Evolutionary conservation across 2,329 filamentous ascomycete genomes (phyloP).

Genomic region (Apiospora saccharicola): DNA sequence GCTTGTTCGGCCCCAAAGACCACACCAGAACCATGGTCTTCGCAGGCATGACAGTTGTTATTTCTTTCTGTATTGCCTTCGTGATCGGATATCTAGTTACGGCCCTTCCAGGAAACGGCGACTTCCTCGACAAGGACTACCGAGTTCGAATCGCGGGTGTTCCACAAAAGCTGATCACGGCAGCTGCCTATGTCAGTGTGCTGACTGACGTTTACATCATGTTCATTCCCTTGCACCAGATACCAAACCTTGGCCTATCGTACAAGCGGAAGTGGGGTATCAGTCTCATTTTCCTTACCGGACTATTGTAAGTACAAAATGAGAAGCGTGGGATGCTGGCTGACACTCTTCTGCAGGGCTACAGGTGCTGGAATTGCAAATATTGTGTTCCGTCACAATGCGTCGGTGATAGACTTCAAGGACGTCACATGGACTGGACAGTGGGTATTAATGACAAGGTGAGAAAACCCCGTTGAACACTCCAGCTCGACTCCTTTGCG

Average conservation of each 20-base stretch:
- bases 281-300: slow-evolving; percentile 30
- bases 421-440: background rate
- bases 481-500: too few species aligned
- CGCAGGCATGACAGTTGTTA: background rate
- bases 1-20: background rate
- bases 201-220: slow-evolving; percentile 27
- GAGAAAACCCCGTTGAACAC: too few species aligned
- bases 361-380: too few species aligned
- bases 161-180: background rate
- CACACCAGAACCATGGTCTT: background rate
- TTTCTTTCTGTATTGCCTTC: background rate
- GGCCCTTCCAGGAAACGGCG: background rate
- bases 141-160: background rate
- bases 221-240: slow-evolving; percentile 31
- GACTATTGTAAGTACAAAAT: slow-evolving; percentile 29
- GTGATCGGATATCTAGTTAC: background rate
- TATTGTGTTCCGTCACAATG: too few species aligned
- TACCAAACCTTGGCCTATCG: slow-evolving; percentile 30
- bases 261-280: slow-evolving; percentile 31
- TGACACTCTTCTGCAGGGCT: background rate
- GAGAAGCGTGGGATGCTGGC: too few species aligned
- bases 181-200: background rate
- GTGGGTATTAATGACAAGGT: background rate
- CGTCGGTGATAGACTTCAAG: background rate
- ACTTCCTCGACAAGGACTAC: background rate